phyloP scores from a whole-genome alignment of 1,284 basidiomycete genomes.

The Boletellus dicymbophilus region DNA sequence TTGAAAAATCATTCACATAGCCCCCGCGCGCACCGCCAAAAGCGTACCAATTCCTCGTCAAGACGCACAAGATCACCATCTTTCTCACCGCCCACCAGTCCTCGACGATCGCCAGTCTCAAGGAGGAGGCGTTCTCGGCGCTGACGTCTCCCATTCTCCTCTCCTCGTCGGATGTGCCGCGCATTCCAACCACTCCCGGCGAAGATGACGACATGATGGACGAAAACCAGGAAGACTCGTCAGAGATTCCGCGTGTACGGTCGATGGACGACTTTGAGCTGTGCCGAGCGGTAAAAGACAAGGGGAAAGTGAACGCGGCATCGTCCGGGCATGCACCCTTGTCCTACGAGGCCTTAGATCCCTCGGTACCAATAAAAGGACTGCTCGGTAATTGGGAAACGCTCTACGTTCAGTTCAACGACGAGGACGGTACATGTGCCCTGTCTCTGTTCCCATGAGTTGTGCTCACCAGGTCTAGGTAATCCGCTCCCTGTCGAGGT shows the following conservation, averaged over 20 bases:
- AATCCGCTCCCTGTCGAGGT: conserved; percentile 45
- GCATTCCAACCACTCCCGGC: conserved; percentile 21
- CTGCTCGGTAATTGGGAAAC: conserved; percentile 61
- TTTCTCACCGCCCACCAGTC: conserved; percentile 56
- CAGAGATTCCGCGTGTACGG: conserved; percentile 47
- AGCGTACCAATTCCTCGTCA: conserved; percentile 63
- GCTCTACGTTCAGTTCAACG: conserved; percentile 65
- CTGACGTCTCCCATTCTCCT: conserved; percentile 47
- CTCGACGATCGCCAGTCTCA: conserved; percentile 56
- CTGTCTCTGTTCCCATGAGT: too few species aligned
- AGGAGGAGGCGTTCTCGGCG: conserved; percentile 63
- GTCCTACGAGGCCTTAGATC: conserved; percentile 51
- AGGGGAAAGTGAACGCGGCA: conserved; percentile 44
- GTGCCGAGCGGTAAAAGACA: conserved; percentile 52
- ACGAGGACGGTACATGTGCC: conserved; percentile 51
- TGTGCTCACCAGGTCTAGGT: conserved; percentile 31
- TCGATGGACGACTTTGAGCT: conserved; percentile 64
- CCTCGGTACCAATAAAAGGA: conserved; percentile 48
- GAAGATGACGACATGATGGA: conserved; percentile 27
- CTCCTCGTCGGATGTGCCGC: conserved; percentile 10
- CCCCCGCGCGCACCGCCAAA: conserved; percentile 49
- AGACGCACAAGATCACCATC: conserved; percentile 69
- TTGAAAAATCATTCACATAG: conserved; percentile 26
- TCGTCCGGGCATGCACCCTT: conserved; percentile 3
- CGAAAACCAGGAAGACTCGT: conserved; percentile 14